Evolutionary conservation across 2,329 filamentous ascomycete genomes (phyloP).

Genomic region (Tolypocladium guangdongense): DNA sequence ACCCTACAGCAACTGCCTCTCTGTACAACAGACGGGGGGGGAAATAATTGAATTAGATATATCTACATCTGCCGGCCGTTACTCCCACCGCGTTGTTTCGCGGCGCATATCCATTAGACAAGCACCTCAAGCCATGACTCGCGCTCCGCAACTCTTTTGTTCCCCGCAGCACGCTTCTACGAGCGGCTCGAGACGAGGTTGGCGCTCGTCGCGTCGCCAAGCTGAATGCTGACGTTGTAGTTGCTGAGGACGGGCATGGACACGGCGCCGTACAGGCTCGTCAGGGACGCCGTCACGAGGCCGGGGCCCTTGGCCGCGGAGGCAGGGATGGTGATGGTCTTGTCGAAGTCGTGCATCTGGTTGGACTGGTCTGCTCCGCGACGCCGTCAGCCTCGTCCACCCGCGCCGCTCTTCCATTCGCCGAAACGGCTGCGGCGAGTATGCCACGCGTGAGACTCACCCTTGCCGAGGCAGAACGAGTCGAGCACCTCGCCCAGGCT

Average conservation of each 20-base stretch:
- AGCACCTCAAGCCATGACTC: not conserved
- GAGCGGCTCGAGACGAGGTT: conserved; percentile 8
- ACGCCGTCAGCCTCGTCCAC: not conserved
- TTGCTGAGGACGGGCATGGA: conserved; percentile 8
- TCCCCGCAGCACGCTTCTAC: not conserved
- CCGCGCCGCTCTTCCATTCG: no score
- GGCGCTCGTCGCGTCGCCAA: conserved; percentile 14
- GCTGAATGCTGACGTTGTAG: conserved; percentile 15
- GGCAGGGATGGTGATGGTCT: conserved; percentile 14
- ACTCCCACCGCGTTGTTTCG: not conserved
- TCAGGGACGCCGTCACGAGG: conserved; percentile 15
- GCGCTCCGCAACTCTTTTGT: not conserved
- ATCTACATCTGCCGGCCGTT: not conserved
- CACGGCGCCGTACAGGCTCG: conserved; percentile 16
- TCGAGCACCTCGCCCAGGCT: conserved; percentile 18
- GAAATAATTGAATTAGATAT: not conserved
- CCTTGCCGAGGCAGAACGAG: conserved; percentile 25
- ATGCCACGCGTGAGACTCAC: conserved; percentile 13
- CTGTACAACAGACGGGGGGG: not conserved
- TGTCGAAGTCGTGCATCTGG: conserved; percentile 12
- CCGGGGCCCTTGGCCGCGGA: conserved; percentile 9
- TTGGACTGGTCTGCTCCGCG: conserved; percentile 13
- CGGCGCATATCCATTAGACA: no score
- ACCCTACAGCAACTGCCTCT: not conserved
- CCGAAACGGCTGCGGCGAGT: no score